Evolutionary conservation across 108 stramenopile genomes (phyloP).

Genomic region (Cyclotella choctawhatcheeana): DNA sequence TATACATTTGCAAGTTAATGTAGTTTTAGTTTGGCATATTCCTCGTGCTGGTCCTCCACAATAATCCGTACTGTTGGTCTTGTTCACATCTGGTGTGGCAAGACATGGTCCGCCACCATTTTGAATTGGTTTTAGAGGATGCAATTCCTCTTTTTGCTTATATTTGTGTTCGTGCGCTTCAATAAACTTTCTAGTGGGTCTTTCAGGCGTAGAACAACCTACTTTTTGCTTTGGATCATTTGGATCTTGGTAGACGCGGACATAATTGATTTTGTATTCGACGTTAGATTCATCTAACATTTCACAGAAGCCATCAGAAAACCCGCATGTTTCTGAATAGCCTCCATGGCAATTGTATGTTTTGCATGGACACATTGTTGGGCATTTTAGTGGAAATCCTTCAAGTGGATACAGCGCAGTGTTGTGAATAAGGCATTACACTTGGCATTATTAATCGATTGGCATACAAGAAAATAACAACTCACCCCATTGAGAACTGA

Average conservation of each 20-base stretch:
- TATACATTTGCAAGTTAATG: conserved; percentile 71
- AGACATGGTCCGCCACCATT: conserved; percentile 72
- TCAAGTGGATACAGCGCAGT: neutral
- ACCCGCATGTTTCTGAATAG: conserved; percentile 82
- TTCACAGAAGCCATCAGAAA: conserved; percentile 90
- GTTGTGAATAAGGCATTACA: conserved; percentile 4
- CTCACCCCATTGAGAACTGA: conserved; percentile 93
- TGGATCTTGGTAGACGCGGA: conserved; percentile 92
- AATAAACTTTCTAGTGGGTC: conserved; percentile 90
- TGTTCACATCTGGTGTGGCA: conserved; percentile 24
- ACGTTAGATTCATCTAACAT: conserved; percentile 67
- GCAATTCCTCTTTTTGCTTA: conserved; percentile 66
- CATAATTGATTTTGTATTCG: conserved; percentile 83
- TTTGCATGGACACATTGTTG: conserved; percentile 76
- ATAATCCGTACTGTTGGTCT: conserved; percentile 15
- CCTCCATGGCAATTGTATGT: conserved; percentile 87
- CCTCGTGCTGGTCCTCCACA: conserved; percentile 81
- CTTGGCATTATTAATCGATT: too few species aligned
- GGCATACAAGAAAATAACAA: too few species aligned
- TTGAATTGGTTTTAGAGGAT: conserved; percentile 75
- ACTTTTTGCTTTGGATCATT: conserved; percentile 81
- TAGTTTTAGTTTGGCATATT: conserved; percentile 51
- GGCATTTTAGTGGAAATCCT: conserved; percentile 78
- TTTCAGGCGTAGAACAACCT: conserved; percentile 88
- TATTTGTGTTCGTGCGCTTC: conserved; percentile 87